These are phyloP conservation scores for Claviceps humidiphila DNA, from an alignment of 2,329 filamentous ascomycete genomes.

Conservation along the genomic window DNA sequence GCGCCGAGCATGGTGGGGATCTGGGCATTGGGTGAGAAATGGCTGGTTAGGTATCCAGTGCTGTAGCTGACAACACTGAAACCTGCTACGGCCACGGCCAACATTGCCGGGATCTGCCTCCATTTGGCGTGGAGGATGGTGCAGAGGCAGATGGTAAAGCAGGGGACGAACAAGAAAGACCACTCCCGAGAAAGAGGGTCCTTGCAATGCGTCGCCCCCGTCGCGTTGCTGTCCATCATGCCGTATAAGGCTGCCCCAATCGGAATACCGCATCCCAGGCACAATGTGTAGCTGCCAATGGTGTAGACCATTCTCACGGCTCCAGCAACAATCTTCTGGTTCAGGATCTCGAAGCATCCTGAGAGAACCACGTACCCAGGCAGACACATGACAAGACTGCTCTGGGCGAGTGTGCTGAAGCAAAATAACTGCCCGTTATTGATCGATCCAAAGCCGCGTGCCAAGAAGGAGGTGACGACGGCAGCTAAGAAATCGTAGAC, in stretches of 20 bases:
- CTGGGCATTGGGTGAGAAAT: too few species aligned
- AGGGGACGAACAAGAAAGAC: conserved; percentile 60
- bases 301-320: conserved; percentile 65
- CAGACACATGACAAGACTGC: conserved; percentile 62
- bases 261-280: conserved; percentile 62
- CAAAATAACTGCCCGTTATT: conserved; percentile 46
- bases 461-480: conserved; percentile 54
- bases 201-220: conserved; percentile 28
- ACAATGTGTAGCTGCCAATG: conserved; percentile 56
- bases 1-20: too few species aligned
- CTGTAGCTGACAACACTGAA: too few species aligned
- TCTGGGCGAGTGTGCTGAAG: conserved; percentile 58
- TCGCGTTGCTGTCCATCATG: conserved; percentile 43
- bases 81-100: too few species aligned
- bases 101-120: conserved; percentile 51
- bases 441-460: conserved; percentile 57
- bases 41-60: too few species aligned
- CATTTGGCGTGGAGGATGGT: conserved; percentile 73
- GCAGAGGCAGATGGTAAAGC: conserved; percentile 61
- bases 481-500: conserved; percentile 41
- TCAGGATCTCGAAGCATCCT: conserved; percentile 52
- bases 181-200: conserved; percentile 29
- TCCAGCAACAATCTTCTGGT: conserved; percentile 55
- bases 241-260: conserved; percentile 55
- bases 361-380: conserved; percentile 41